These are phyloP conservation scores for Calocera viscosa DNA, from an alignment of 768 basidiomycete species.

Conservation along the genomic window DNA sequence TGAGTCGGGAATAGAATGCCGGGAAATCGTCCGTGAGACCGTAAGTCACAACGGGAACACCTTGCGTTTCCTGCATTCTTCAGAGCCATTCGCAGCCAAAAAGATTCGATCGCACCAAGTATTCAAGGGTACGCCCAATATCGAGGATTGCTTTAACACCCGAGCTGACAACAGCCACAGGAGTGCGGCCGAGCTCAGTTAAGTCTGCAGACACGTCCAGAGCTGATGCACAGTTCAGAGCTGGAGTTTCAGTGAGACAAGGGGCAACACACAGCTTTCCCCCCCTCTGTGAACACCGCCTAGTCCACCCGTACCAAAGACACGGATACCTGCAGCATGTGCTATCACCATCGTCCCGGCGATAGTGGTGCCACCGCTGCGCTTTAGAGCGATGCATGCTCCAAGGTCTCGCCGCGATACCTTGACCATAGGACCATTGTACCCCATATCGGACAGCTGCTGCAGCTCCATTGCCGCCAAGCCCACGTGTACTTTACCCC, in stretches of 20 bases:
- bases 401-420: slow-evolving; percentile 72
- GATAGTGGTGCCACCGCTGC: slow-evolving; percentile 59
- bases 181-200: slow-evolving; percentile 74
- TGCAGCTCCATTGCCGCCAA: slow-evolving; percentile 52
- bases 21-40: slow-evolving; percentile 71
- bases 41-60: slow-evolving; percentile 80
- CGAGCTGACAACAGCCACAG: slow-evolving; percentile 83
- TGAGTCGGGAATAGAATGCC: slow-evolving; percentile 78
- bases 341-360: slow-evolving; percentile 33
- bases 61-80: slow-evolving; percentile 68
- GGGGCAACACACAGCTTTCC: slow-evolving; percentile 40
- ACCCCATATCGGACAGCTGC: slow-evolving; percentile 46
- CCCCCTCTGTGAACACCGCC: slow-evolving; percentile 78
- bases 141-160: slow-evolving; percentile 94
- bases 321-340: slow-evolving; percentile 70
- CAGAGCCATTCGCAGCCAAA: background rate
- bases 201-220: slow-evolving; percentile 95
- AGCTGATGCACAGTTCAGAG: slow-evolving; percentile 34
- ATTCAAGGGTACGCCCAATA: slow-evolving; percentile 46
- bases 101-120: slow-evolving; percentile 39
- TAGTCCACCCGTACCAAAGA: slow-evolving; percentile 86
- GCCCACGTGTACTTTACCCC: slow-evolving; percentile 79
- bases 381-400: slow-evolving; percentile 50
- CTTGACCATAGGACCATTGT: slow-evolving; percentile 29
- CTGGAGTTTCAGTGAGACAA: background rate